A percentile compares a stretch with the other conserved stretches of the same genome.
phyloP scores from a whole-genome alignment of 2,329 filamentous ascomycete species.

The Aspergillus chevalieri region DNA sequence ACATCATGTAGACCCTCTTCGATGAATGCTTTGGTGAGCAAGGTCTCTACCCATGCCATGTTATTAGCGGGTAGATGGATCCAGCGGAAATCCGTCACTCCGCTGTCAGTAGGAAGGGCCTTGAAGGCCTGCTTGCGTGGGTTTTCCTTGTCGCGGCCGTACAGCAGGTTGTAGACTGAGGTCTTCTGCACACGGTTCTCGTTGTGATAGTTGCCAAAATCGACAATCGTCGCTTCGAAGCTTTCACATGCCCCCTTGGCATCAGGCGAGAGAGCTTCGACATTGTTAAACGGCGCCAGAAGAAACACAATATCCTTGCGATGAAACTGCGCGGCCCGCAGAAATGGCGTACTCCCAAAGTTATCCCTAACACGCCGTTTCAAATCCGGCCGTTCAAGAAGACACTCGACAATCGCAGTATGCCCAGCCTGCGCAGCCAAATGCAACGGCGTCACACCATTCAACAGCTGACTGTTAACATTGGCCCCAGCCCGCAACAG shows the following conservation, averaged over 20 bases:
- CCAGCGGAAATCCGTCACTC: constrained; percentile 47
- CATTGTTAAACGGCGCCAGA: constrained; percentile 33
- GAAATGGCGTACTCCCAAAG: constrained; percentile 36
- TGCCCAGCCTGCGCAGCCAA: constrained; percentile 36
- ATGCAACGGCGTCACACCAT: constrained; percentile 35
- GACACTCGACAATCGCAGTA: constrained; percentile 29
- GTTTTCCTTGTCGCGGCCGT: constrained; percentile 44
- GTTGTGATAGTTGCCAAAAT: constrained; percentile 44
- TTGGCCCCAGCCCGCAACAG: constrained; percentile 35
- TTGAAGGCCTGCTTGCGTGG: constrained; percentile 42
- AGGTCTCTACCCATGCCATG: constrained; percentile 55
- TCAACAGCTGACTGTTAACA: constrained; percentile 34
- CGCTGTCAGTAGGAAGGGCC: constrained; percentile 42
- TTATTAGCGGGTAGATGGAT: constrained; percentile 52
- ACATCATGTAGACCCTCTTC: constrained; percentile 58
- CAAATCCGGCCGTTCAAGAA: constrained; percentile 27
- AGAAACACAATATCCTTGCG: constrained; percentile 31
- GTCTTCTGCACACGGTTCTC: constrained; percentile 43
- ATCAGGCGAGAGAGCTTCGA: constrained; percentile 29
- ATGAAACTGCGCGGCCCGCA: constrained; percentile 36
- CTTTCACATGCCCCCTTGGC: constrained; percentile 42
- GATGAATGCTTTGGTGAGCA: constrained; percentile 60
- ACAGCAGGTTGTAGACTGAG: constrained; percentile 49
- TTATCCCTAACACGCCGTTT: constrained; percentile 31
- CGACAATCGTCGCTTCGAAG: constrained; percentile 50